Base-by-base conservation (phyloP, 1,284 basidiomycete genomes). In the Porogramme epimiltina region DNA sequence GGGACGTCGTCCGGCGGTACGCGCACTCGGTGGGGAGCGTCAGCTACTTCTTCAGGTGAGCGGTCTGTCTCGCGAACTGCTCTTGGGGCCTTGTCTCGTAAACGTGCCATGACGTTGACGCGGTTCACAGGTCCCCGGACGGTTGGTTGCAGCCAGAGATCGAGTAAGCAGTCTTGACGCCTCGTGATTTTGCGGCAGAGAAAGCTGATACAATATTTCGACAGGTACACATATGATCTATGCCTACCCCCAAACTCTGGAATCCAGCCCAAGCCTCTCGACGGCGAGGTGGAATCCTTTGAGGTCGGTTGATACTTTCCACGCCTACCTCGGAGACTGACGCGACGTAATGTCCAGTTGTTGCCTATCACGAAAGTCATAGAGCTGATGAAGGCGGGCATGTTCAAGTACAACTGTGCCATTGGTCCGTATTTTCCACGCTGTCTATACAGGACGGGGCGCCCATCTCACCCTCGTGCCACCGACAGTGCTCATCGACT, bases 201-300 rank as follows among this genome's bases (percentile, higher is more conserved):
- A n/a, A n/a, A n/a, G n/a, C n/a, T n/a, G n/a, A n/a, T n/a, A n/a
- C n/a, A n/a, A n/a, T n/a, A n/a, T n/a, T n/a, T 15, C 46, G 10
- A 48, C 55, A 89, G 87, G 73, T 94, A 91, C 64, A 73, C 88
- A 8, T 97, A 93, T 64, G 91, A 95, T 62, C 74, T 96, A 47
- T 69, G 73, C 41, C 78, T 95, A 23, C 91, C 91, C 0, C 55
- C 74, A 73, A 71, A 42, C 64, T 73, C 16, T 78, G 82, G 54
- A 63, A 76, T 22, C 54, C 72, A 78, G 37, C 91, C 92, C 0
- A 78, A 76, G 42, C 95, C 95, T 0, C 77, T 85, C 34, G 96
- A 98, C 60, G 94, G 91, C 26, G 96, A 98, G 68, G 95, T 98
- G 4, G 93, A 97, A 65, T 87, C 81, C 1, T 98, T 98, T 62